phyloP scores from a whole-genome alignment of 495 filamentous ascomycete species.

The Annulohypoxylon maeteangense region DNA sequence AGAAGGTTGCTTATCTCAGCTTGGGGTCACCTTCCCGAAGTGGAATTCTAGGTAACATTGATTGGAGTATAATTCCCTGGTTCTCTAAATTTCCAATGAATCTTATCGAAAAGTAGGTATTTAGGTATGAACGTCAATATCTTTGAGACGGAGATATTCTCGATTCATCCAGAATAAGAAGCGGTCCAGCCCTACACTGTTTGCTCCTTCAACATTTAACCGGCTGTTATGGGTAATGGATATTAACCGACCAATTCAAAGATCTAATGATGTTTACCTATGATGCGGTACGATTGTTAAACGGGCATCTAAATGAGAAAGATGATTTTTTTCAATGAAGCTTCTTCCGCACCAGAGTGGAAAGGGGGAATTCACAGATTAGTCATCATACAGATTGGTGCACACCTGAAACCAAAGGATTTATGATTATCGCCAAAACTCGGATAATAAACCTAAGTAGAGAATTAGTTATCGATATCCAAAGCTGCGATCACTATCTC shows the following conservation, averaged over 20 bases:
- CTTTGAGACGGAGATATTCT: neutral
- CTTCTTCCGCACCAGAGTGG: too few species aligned
- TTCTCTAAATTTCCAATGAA: neutral
- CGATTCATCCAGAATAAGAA: neutral
- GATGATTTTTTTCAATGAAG: too few species aligned
- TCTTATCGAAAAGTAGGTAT: conserved; percentile 10
- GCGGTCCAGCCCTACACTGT: too few species aligned
- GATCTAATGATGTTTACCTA: neutral
- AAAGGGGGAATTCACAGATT: too few species aligned
- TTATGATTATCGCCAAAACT: too few species aligned
- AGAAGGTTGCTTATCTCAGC: neutral
- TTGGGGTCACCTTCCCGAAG: conserved; percentile 23
- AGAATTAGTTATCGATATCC: neutral
- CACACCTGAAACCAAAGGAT: too few species aligned
- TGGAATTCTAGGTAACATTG: neutral
- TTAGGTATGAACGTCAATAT: too few species aligned
- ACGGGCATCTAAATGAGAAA: too few species aligned
- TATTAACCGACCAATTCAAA: conserved; percentile 13
- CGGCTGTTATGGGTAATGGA: neutral
- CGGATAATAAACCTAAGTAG: too few species aligned
- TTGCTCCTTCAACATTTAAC: conserved; percentile 32
- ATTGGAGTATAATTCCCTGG: neutral
- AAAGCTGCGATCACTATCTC: neutral
- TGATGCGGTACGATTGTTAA: neutral
- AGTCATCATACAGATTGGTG: too few species aligned